A percentile compares a stretch with the other conserved stretches of the same genome.
phyloP scores from a whole-genome alignment of 352 stramenopile species.

The Globisporangium polare region DNA sequence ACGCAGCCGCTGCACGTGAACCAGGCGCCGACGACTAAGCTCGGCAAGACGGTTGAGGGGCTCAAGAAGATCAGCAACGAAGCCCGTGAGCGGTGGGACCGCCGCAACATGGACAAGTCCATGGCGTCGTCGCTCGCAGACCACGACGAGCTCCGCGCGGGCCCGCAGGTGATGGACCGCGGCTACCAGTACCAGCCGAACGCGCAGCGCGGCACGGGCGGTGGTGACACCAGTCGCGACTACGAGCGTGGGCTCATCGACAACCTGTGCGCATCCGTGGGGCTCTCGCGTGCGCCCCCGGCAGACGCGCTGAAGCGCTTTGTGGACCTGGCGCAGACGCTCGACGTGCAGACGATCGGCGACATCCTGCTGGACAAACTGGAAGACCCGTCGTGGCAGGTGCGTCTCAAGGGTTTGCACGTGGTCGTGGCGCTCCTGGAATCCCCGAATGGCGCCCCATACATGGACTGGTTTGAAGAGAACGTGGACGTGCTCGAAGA shows the following conservation, averaged over 20 bases:
- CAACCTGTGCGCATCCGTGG: slow-evolving; percentile 70
- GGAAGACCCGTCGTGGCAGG: slow-evolving; percentile 80
- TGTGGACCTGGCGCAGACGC: slow-evolving; percentile 81
- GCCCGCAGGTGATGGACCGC: slow-evolving; percentile 60
- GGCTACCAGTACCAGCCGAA: slow-evolving; percentile 70
- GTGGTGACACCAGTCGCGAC: slow-evolving; percentile 74
- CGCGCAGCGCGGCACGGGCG: slow-evolving; percentile 48
- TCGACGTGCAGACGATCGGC: slow-evolving; percentile 80
- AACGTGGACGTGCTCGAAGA: slow-evolving; percentile 82
- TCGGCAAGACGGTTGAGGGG: slow-evolving; percentile 73
- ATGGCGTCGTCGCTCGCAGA: slow-evolving; percentile 87
- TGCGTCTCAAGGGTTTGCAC: slow-evolving; percentile 75
- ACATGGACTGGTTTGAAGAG: slow-evolving; percentile 80
- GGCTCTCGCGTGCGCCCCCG: slow-evolving; percentile 68
- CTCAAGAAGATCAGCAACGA: slow-evolving; percentile 82
- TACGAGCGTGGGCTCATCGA: slow-evolving; percentile 87
- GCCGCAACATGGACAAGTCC: slow-evolving; percentile 88
- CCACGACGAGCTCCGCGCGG: slow-evolving; percentile 76
- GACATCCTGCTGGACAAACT: slow-evolving; percentile 86
- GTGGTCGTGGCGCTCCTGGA: slow-evolving; percentile 77
- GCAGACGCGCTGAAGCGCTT: slow-evolving; percentile 80
- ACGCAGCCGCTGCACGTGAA: slow-evolving; percentile 37
- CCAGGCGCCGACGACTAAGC: slow-evolving; percentile 37
- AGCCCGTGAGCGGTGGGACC: slow-evolving; percentile 79
- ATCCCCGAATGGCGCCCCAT: slow-evolving; percentile 53